Percentiles rank a stretch among this genome's conserved stretches.
phyloP scores from a whole-genome alignment of 176 grass and related monocot species.

The Microstegium vimineum region DNA sequence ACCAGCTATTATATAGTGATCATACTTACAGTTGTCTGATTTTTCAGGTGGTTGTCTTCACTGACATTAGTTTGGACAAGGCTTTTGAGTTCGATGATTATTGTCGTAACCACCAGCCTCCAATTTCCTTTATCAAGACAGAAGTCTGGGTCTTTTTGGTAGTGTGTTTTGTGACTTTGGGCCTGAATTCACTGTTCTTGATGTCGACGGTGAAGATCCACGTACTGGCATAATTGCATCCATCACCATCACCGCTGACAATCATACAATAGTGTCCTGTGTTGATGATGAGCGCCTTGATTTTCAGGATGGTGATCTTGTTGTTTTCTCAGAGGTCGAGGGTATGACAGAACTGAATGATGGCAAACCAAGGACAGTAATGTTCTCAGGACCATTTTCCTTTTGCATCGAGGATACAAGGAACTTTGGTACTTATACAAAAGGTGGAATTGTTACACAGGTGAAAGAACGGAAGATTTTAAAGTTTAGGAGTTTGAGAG shows the following conservation, averaged over 20 bases:
- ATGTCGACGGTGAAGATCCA: conserved; percentile 61
- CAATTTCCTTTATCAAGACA: conserved; percentile 70
- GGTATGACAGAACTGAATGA: conserved; percentile 83
- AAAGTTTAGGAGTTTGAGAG: conserved; percentile 63
- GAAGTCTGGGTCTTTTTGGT: conserved; percentile 78
- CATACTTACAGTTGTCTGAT: conserved; percentile 22
- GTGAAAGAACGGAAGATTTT: conserved; percentile 55
- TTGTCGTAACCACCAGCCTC: conserved; percentile 55
- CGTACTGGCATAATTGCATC: conserved; percentile 66
- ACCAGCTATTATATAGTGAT: not conserved
- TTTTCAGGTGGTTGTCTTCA: conserved; percentile 76
- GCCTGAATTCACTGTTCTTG: conserved; percentile 58
- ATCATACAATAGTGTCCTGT: conserved; percentile 49
- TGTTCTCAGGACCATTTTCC: conserved; percentile 36
- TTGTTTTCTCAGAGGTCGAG: conserved; percentile 71
- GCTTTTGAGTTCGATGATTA: conserved; percentile 61
- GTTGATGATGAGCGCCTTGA: conserved; percentile 63
- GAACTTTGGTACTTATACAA: conserved; percentile 55
- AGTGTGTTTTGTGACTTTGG: conserved; percentile 77
- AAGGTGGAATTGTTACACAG: conserved; percentile 75
- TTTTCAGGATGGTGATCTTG: conserved; percentile 60
- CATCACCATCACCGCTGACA: conserved; percentile 55
- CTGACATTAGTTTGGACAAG: conserved; percentile 56
- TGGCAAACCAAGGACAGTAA: conserved; percentile 65
- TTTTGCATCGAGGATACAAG: conserved; percentile 62